Base-by-base conservation (phyloP, 805 yeast species). In the Teunomyces cretensis region DNA sequence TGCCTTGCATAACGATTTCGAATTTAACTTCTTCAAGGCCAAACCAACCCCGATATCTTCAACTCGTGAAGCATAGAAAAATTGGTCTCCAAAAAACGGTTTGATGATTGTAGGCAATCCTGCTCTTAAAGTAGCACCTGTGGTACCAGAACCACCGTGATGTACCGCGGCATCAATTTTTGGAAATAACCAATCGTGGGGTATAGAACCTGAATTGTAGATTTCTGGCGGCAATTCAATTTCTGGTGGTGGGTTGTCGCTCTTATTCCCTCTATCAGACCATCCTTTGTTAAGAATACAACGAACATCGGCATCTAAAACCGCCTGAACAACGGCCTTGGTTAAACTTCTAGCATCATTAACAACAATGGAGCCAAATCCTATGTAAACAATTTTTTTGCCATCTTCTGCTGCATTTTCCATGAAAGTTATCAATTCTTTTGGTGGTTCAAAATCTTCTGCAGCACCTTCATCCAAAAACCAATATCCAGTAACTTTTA, bases 111-210 rank as follows among this genome's bases (percentile, higher is more conserved):
- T 89, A 1, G 98, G 97, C 27, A 86, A 63, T 0, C 98, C 98
- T 11, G 87, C 85, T 49, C 91, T 72, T 44, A 92, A 62, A 2
- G 95, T 78, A 0, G 97, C 96, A 6, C 98, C 98, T 0, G 97
- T 92, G 0, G 97, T 88, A 1, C 98, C 98, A 0, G 96, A 85
- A 0, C 98, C 98, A 32, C 98, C 98, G 61, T 92, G 98, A 61
- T 92, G 98, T 3, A 92, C 97, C 0, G 96, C 96, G 0, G 92
- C 97, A 65, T 92, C 96, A 36, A 92, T 72, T 49, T 80, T 81
- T 0, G 92, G 86, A 65, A 92, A 92, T 30, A 92, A 68, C 98
- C 98, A 92, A 60, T 90, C 96, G 61, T 92, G 98, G 0, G 97
- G 96, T 11, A 88, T 73, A 8, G 83, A 60, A 2, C 94, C 94